Base-by-base conservation (phyloP, 768 basidiomycete species). In the Nevesoporus exiguus region DNA sequence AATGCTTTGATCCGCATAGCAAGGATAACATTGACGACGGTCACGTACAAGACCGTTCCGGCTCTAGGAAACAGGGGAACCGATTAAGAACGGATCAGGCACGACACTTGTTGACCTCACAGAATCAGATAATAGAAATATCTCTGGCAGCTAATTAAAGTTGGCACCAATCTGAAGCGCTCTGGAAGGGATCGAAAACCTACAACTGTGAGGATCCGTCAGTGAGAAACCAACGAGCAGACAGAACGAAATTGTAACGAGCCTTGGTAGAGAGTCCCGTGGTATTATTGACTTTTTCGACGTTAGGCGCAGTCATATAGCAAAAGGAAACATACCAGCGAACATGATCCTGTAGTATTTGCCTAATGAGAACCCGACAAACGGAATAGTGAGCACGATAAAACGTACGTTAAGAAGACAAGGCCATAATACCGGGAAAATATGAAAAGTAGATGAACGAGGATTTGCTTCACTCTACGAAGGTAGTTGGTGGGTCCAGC, bases 361-460 rank as follows among this genome's bases (percentile, higher is more conserved):
- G n/a, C 15, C 3, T 1, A 15, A n/a, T 59, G 34, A 57, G 25
- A 43, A 43, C 14, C 34, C 10, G 7, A 7, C 29, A 27, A 5
- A 39, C 13, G 8, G 4, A 22, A 15, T 14, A 13, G 22, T 14
- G 27, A 15, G 15, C 42, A n/a, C 14, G 10, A 27, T 6, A 27
- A 10, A 13, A 53, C 57, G 27, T 14, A 66, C 62, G 47, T 49
- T 31, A 64, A 54, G 49, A 52, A 66, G 25, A 67, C n/a, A 29
- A 65, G 36, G 13, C 65, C 64, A 19, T 66, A 66, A 44, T 67
- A 66, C 21, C 65, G 61, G 21, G 62, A 48, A 31, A 66, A 61
- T 25, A 67, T 39, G 44, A 64, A 66, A 25, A 66, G 50, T 2
- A 50, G 15, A 30, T 30, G 51, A n/a, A 66, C 11, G 29, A 67